Conservation (phyloP, 108 stramenopile genomes). For the Nannochloropsis gaditana region DNA sequence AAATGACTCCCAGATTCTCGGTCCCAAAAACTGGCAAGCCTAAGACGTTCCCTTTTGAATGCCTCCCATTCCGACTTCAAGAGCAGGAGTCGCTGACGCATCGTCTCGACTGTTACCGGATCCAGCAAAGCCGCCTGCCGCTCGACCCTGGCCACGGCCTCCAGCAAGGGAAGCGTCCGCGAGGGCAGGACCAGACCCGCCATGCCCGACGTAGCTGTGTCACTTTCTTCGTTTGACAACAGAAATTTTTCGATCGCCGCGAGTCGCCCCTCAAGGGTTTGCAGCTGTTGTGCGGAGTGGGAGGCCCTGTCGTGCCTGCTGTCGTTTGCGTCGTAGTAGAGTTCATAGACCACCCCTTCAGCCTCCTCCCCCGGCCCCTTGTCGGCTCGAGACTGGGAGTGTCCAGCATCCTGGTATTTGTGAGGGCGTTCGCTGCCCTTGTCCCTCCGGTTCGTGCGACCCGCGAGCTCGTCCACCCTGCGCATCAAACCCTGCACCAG, state of each 20-base stretch:
- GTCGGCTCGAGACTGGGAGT: neutral
- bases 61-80: neutral
- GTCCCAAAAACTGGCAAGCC: neutral
- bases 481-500: neutral
- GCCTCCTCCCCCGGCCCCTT: neutral
- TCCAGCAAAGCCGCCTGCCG: slow-evolving; percentile 9
- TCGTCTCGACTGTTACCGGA: neutral
- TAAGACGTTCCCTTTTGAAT: neutral
- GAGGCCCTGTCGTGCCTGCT: neutral
- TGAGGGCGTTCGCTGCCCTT: neutral
- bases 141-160: neutral
- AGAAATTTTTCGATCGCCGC: neutral
- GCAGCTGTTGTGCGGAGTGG: neutral
- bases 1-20: neutral
- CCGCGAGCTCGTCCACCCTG: neutral
- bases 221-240: neutral
- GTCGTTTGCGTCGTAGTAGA: neutral
- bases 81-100: neutral
- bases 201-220: neutral
- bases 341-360: neutral
- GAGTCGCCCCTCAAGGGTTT: neutral
- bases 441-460: neutral
- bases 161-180: neutral
- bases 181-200: neutral
- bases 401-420: neutral